Base-by-base conservation (phyloP, 2,329 filamentous ascomycete species). In the Monilinia fructigena region DNA sequence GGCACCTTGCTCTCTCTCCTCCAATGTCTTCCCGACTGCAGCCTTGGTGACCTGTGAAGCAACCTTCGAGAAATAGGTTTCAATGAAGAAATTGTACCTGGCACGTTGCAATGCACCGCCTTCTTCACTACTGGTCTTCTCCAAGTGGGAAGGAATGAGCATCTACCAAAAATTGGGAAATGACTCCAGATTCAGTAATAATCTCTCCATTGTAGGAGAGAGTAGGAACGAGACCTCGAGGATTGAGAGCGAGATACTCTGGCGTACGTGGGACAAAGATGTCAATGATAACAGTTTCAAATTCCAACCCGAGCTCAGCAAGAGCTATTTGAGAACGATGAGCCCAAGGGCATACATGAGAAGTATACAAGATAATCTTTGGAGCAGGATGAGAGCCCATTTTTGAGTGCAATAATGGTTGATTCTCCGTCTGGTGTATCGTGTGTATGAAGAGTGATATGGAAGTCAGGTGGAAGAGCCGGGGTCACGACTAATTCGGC, bases 231-330 rank as follows among this genome's bases (percentile, higher is more conserved):
- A 93, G 85, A 18, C 92, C 92, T 66, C 90, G 86, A 70, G 91
- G 90, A 79, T 94, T 93, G 75, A 95, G 79, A 62, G 88, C 81
- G 11, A 95, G 83, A 75, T 94, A 95, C 81, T 88, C 91, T 48
- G 85, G 80, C 38, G 89, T 86, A 12, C 91, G 86, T 0, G 91
- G 91, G 12, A 78, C 83, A 71, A 79, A 77, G 56, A 95, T 82
- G 75, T 94, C 89, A 72, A 96, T 90, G 66, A 86, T 85, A 68
- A 90, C 86, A 71, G 92, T 87, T 66, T 91, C 86, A 72, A 86
- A 91, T 0, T 85, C 80, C 40, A 93, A 74, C 14, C 82, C 82
- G 16, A 90, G 83, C 74, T 92, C 90, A 40, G 83, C 82, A 35
- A 93, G 82, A 7, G 84, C 84, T 67, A 92, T 91, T 72, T 93